Conservation (phyloP, 257 asterid species). For the Gynochthodes officinalis region DNA sequence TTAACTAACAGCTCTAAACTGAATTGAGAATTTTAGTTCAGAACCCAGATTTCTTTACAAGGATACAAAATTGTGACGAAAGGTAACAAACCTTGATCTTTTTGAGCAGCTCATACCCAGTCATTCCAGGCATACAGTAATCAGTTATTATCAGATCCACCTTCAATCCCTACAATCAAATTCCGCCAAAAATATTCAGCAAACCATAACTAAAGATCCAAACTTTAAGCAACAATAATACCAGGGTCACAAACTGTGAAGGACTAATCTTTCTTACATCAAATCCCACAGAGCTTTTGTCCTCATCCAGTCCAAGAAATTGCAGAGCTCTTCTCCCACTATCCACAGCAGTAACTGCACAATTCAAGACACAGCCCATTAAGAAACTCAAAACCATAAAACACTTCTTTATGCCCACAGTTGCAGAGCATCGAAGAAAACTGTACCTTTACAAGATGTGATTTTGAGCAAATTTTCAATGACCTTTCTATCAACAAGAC, state of each 20-base stretch:
- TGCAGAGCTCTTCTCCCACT: slow-evolving; percentile 90
- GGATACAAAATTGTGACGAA: background rate
- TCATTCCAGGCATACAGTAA: slow-evolving; percentile 97
- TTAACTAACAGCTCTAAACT: background rate
- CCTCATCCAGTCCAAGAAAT: slow-evolving; percentile 77
- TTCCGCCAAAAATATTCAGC: slow-evolving; percentile 7
- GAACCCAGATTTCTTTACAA: background rate
- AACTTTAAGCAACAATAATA: background rate
- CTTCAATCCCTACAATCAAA: slow-evolving; percentile 60
- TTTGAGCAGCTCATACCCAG: slow-evolving; percentile 80
- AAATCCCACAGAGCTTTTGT: slow-evolving; percentile 48
- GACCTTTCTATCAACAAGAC: slow-evolving; percentile 38
- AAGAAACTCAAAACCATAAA: background rate
- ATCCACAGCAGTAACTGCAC: slow-evolving; percentile 83
- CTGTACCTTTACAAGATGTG: slow-evolving; percentile 40
- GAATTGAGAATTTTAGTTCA: background rate
- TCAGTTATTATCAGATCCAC: slow-evolving; percentile 91
- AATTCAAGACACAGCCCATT: slow-evolving; percentile 15
- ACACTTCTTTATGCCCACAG: background rate
- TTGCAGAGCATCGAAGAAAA: background rate
- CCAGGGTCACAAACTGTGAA: background rate
- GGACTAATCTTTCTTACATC: slow-evolving; percentile 40
- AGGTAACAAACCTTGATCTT: slow-evolving; percentile 59
- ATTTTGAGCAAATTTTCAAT: slow-evolving; percentile 37
- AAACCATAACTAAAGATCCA: background rate